phyloP scores from a whole-genome alignment of 768 basidiomycete species.

The Artomyces pyxidatus region DNA sequence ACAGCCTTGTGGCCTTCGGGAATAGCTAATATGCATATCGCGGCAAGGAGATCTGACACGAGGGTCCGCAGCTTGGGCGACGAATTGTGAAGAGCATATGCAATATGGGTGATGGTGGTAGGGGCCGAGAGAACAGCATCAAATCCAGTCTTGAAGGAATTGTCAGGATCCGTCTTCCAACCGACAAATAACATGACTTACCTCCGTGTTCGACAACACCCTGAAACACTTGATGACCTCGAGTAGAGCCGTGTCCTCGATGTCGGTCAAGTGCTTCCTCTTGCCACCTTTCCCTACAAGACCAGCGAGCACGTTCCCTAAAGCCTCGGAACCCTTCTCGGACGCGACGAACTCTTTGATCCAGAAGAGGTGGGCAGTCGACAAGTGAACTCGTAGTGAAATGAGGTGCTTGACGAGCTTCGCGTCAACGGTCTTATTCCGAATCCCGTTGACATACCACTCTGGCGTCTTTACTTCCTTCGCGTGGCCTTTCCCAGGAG shows the following conservation, averaged over 20 bases:
- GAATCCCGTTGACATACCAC: slow-evolving; percentile 58
- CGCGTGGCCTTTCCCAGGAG: slow-evolving; percentile 21
- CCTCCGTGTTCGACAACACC: slow-evolving; percentile 79
- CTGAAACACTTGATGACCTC: slow-evolving; percentile 77
- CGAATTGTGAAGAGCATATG: slow-evolving; percentile 58
- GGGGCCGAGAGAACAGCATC: slow-evolving; percentile 54
- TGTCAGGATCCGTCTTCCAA: no score
- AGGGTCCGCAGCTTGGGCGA: slow-evolving; percentile 64
- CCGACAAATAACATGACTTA: slow-evolving; percentile 29
- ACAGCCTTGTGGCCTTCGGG: slow-evolving; percentile 68
- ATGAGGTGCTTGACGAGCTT: slow-evolving; percentile 73
- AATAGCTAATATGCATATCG: slow-evolving; percentile 68
- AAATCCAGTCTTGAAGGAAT: slow-evolving; percentile 56
- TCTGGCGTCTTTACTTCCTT: slow-evolving; percentile 42
- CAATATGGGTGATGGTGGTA: slow-evolving; percentile 61
- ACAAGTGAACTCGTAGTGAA: slow-evolving; percentile 75
- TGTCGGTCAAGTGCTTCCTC: slow-evolving; percentile 49
- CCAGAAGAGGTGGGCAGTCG: slow-evolving; percentile 74
- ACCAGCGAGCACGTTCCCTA: slow-evolving; percentile 48
- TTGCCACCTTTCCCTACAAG: slow-evolving; percentile 66
- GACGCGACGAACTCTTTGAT: slow-evolving; percentile 66
- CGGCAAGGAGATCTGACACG: slow-evolving; percentile 73
- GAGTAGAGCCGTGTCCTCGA: slow-evolving; percentile 57
- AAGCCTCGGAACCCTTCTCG: slow-evolving; percentile 56
- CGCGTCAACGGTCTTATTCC: slow-evolving; percentile 44